These are phyloP conservation scores for Strobilomyces dryophilus DNA, from an alignment of 768 basidiomycete genomes.

Conservation along the genomic window DNA sequence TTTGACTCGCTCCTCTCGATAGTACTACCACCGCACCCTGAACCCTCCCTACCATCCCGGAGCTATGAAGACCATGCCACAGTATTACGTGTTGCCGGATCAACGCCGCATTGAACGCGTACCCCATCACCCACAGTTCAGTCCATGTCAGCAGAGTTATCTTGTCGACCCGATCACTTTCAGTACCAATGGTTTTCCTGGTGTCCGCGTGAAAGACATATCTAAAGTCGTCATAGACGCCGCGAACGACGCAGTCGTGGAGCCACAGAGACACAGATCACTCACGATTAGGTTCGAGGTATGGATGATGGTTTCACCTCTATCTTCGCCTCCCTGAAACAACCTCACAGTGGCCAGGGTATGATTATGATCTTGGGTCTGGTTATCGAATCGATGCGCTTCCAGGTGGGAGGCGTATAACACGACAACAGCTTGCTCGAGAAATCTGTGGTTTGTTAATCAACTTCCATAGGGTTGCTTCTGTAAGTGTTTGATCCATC, in stretches of 20 bases:
- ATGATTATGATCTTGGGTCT: not conserved
- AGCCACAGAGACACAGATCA: conserved; percentile 16
- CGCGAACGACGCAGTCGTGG: conserved; percentile 16
- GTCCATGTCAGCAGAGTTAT: conserved; percentile 14
- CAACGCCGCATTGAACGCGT: conserved; percentile 18
- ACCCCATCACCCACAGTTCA: conserved; percentile 13
- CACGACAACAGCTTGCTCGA: conserved; percentile 18
- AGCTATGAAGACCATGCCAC: conserved; percentile 17
- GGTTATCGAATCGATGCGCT: conserved; percentile 9
- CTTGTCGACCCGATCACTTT: conserved; percentile 17
- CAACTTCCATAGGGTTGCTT: conserved; percentile 1
- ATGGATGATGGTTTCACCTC: not conserved
- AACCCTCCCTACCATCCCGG: conserved; percentile 23
- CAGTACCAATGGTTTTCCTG: conserved; percentile 14
- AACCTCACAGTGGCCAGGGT: not conserved
- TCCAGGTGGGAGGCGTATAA: conserved; percentile 6
- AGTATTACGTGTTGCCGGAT: conserved; percentile 9
- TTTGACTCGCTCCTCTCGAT: not conserved
- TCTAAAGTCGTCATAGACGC: conserved; percentile 10
- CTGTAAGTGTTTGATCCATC: conserved; percentile 4
- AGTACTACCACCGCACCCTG: conserved; percentile 10
- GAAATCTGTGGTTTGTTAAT: conserved; percentile 14
- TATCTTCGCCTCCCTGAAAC: not conserved
- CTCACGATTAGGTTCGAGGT: conserved; percentile 23
- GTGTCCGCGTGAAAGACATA: conserved; percentile 18